Evolutionary conservation across 805 yeast genomes (phyloP).

Genomic region (Yarrowia hollandica): DNA sequence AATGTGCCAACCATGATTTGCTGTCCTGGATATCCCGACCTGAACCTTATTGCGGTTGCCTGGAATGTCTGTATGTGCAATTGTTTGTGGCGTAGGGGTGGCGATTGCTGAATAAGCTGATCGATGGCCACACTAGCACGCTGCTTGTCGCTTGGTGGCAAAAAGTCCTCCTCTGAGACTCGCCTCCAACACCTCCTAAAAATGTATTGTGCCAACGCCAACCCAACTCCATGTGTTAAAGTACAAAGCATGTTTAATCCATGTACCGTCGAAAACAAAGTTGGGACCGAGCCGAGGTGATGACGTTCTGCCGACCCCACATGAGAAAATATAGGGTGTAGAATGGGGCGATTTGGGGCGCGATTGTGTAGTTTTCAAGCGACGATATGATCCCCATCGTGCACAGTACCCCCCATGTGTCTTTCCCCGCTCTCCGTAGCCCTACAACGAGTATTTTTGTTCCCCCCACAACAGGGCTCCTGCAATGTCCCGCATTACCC

Average conservation of each 20-base stretch:
- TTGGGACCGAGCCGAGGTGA: conserved; percentile 27
- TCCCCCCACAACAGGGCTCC: no score
- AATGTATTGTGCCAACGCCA: no score
- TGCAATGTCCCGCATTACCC: conserved; percentile 19
- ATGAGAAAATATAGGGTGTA: no score
- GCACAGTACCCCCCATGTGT: background rate
- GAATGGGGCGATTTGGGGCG: no score
- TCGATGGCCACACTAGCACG: no score
- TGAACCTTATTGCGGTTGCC: background rate
- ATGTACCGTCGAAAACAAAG: background rate
- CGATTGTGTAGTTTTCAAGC: no score
- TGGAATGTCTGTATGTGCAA: background rate
- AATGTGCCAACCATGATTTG: conserved; percentile 17
- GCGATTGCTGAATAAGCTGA: background rate
- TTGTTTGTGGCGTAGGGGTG: background rate
- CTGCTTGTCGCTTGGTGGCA: no score
- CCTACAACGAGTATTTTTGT: no score
- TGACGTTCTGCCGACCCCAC: conserved; percentile 25
- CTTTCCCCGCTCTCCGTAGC: background rate
- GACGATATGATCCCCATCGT: no score
- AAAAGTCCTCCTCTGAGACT: no score
- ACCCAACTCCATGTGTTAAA: conserved; percentile 28
- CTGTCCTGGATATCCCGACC: conserved; percentile 19
- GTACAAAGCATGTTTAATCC: background rate
- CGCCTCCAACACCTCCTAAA: no score